Base-by-base conservation (phyloP, 306 rosid genomes). In the Fragaria iinumae region DNA sequence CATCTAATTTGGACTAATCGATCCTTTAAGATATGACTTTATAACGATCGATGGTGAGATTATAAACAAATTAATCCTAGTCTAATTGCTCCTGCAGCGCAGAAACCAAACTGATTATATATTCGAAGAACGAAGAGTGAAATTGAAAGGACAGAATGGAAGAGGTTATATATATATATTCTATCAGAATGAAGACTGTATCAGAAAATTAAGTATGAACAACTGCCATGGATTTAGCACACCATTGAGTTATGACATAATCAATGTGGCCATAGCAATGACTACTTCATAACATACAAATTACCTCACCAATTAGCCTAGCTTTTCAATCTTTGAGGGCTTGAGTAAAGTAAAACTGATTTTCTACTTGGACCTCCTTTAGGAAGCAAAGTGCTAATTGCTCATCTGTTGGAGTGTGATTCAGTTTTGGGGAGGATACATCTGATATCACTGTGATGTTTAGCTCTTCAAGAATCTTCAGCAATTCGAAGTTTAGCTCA, bases 381-480 rank as follows among this genome's bases (percentile, higher is more conserved):
- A 16, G n/a, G 55, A 4, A 50, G 55, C 27, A 72, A 72, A 45
- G 50, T 45, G 50, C 4, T 45, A 12, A 45, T 20, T 0, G 82
- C 53, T 16, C 79, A 57, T 43, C 72, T 88, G 73, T 23, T 18
- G 80, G 88, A 82, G 68, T 74, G 73, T 89, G 79, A 83, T 85
- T 89, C 84, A 89, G 82, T 20, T 57, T 83, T 78, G 85, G 96
- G 12, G 94, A 94, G 52, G 52, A 32, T n/a, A n/a, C 52, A 48
- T 16, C 52, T 12, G 93, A 77, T 83, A 73, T 88, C 83, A 91
- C 8, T 84, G 79, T 88, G 73, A 94, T 90, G 68, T 83, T 72
- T 18, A 94, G 87, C 77, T 90, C 94, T 83, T 91, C 96, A 41
- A 94, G 87, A 50, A 90, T 86, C 69, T 74, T 88, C 91, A 91